These are phyloP conservation scores for Neurospora intermedia DNA, from an alignment of 495 filamentous ascomycete genomes.

Conservation along the genomic window DNA sequence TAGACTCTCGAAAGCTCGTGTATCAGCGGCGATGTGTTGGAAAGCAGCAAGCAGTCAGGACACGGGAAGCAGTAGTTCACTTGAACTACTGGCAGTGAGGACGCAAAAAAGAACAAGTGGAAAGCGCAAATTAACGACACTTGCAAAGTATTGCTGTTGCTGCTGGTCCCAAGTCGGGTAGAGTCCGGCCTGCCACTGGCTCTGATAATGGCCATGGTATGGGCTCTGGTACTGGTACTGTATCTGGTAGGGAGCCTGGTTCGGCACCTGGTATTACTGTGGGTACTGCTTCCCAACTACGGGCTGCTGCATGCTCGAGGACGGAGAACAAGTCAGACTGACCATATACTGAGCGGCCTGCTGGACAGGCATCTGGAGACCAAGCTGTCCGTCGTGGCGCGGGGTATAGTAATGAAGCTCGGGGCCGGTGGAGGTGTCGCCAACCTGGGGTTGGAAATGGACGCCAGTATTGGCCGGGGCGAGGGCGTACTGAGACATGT, in stretches of 20 bases:
- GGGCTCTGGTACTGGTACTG: not conserved
- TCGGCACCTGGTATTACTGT: not conserved
- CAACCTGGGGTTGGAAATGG: slow-evolving; percentile 38
- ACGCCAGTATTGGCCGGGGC: slow-evolving; percentile 12
- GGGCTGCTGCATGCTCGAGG: not conserved
- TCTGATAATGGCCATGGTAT: not conserved
- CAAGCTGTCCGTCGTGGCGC: slow-evolving; percentile 21
- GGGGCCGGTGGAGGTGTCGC: slow-evolving; percentile 33
- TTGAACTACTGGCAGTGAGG: not conserved
- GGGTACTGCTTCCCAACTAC: not conserved
- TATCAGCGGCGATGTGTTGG: not conserved
- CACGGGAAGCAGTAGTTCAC: not conserved
- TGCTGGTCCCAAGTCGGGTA: not conserved
- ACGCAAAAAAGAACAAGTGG: not conserved
- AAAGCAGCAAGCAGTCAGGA: not conserved
- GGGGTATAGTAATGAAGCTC: slow-evolving; percentile 36
- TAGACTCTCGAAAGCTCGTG: not conserved
- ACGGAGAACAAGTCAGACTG: not conserved
- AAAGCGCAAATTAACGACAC: not conserved
- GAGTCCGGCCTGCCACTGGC: not conserved
- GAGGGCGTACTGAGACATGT: not conserved
- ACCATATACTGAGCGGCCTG: slow-evolving; percentile 2
- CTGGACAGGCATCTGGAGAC: not conserved
- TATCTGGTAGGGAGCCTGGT: not conserved
- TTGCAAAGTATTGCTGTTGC: not conserved